phyloP scores from a whole-genome alignment of 2,329 filamentous ascomycete genomes.

The Thielaviopsis ethacetica region DNA sequence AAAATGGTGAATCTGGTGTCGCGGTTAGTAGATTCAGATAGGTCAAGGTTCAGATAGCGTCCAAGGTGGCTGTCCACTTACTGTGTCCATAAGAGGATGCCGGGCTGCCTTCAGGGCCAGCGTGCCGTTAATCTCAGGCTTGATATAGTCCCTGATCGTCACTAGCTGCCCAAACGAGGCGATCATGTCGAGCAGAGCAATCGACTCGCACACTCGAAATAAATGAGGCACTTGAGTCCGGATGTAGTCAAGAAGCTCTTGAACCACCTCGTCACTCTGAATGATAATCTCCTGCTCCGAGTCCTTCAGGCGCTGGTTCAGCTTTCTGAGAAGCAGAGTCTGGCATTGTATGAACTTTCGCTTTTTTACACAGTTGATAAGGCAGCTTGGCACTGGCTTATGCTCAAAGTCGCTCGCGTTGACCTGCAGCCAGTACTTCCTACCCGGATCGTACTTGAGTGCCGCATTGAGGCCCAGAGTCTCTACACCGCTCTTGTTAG shows the following conservation, averaged over 20 bases:
- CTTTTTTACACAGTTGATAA: constrained; percentile 62
- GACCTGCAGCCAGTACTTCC: constrained; percentile 67
- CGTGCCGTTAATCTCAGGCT: constrained; percentile 51
- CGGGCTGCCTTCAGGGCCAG: constrained; percentile 58
- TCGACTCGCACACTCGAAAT: constrained; percentile 72
- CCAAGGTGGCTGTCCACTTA: constrained; percentile 14
- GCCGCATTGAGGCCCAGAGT: constrained; percentile 43
- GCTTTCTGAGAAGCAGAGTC: constrained; percentile 67
- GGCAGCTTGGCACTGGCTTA: constrained; percentile 42
- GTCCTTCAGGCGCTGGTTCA: constrained; percentile 61
- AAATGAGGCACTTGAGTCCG: constrained; percentile 53
- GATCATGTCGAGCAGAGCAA: constrained; percentile 79
- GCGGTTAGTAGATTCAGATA: neutral
- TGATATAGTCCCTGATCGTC: constrained; percentile 40
- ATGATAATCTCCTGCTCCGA: constrained; percentile 71
- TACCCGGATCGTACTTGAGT: constrained; percentile 58
- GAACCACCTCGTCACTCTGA: constrained; percentile 64
- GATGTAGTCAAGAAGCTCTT: constrained; percentile 56
- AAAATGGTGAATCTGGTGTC: constrained; percentile 36
- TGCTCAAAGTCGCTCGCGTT: constrained; percentile 44
- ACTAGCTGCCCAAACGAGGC: constrained; percentile 59
- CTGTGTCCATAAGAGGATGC: constrained; percentile 65
- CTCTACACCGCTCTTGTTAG: constrained; percentile 21
- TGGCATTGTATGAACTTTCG: constrained; percentile 74
- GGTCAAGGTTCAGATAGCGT: neutral